Base-by-base conservation (phyloP, 306 rosid genomes). In the Cicer cuneatum region DNA sequence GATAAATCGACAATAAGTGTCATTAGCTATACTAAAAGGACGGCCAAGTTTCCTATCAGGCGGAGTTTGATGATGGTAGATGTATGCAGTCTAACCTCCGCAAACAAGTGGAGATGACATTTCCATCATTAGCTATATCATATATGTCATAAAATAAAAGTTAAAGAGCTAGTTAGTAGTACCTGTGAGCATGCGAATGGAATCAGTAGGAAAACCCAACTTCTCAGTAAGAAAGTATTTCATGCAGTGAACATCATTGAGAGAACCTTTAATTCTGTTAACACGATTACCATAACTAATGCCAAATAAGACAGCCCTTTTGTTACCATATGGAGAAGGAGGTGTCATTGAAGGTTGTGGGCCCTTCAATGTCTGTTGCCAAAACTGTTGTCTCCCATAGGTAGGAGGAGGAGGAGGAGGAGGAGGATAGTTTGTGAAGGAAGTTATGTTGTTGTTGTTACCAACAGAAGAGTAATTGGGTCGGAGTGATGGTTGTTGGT, bases 161-260 rank as follows among this genome's bases (percentile, higher is more conserved):
- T 2, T 8, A 39, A 29, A 33, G 0, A 12, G 48, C 6, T 63
- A 37, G 42, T 24, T 58, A 7, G 65, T 66, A 66, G n/a, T 79
- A 85, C 91, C 89, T 64, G 94, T 85, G 76, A 89, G 88, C 71
- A 87, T n/a, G 73, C 82, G 86, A 15, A 89, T 77, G 72, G 85
- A 87, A 9, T 83, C 81, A 5, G 6, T 3, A 39, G 94, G 87
- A 69, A 89, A 87, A 8, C 81, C 83, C 73, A 76, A 63, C 48
- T 78, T 82, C 21, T 83, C 33, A 7, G 54, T 66, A 7, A 89
- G 89, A 60, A 89, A 87, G 79, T 85, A 69, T 68, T 64, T 87
- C 86, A 89, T 82, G 85, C 54, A 65, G 12, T 56, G 76, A 61
- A 81, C 86, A 57, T 89, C 91, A 68, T 83, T 87, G 11, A 82